These are phyloP conservation scores for Microdochium bolleyi DNA, from an alignment of 2,329 filamentous ascomycete species.

Conservation along the genomic window DNA sequence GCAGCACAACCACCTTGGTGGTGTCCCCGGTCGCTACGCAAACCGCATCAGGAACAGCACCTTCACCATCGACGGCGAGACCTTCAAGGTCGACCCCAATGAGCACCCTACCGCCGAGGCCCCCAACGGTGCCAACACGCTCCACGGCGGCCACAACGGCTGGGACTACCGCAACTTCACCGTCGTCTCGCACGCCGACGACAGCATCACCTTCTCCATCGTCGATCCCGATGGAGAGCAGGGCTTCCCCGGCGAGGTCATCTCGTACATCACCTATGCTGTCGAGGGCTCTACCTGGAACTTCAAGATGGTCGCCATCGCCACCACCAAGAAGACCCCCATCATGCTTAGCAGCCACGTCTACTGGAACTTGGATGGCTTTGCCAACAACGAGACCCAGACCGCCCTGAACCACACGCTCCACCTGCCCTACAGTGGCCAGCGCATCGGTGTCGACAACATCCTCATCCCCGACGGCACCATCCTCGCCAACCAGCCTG, in stretches of 20 bases:
- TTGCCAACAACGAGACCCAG: constrained; percentile 62
- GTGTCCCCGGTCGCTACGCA: constrained; percentile 69
- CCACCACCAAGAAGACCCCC: constrained; percentile 68
- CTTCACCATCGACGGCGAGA: constrained; percentile 57
- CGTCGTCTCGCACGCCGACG: constrained; percentile 57
- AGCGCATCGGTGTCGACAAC: constrained; percentile 59
- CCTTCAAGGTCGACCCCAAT: constrained; percentile 54
- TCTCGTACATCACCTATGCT: constrained; percentile 68
- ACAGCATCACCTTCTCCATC: constrained; percentile 68
- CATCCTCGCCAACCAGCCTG: constrained; percentile 59
- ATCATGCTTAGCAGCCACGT: constrained; percentile 71
- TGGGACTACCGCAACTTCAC: constrained; percentile 78
- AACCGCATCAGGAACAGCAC: constrained; percentile 75
- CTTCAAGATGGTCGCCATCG: constrained; percentile 62
- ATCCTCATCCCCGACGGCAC: constrained; percentile 71
- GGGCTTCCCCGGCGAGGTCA: constrained; percentile 72
- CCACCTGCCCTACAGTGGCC: constrained; percentile 63
- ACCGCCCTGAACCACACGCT: constrained; percentile 64
- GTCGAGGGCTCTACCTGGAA: constrained; percentile 60
- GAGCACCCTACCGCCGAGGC: constrained; percentile 46
- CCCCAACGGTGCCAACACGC: constrained; percentile 50
- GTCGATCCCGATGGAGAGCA: constrained; percentile 65
- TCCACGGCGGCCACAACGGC: constrained; percentile 63
- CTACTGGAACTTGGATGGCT: constrained; percentile 81
- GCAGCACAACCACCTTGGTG: constrained; percentile 63